These are phyloP conservation scores for Claviceps arundinis DNA, from an alignment of 2,329 filamentous ascomycete species.

Conservation along the genomic window DNA sequence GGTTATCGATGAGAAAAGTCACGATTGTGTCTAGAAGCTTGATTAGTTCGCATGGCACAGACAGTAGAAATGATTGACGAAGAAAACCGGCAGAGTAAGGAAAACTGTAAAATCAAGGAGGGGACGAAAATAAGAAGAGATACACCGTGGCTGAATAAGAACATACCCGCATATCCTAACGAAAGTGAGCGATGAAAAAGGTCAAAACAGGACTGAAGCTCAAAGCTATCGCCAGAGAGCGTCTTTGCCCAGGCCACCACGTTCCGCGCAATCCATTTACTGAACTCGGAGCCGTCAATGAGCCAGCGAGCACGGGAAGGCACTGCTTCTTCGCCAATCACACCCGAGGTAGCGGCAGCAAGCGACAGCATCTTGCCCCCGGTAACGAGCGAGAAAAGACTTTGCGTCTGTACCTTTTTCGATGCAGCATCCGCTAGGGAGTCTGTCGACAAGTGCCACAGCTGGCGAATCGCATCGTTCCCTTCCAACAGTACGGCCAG, in stretches of 20 bases:
- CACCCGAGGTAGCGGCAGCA: constrained; percentile 41
- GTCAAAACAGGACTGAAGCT: constrained; percentile 29
- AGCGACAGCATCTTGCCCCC: constrained; percentile 36
- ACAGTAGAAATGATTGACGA: not conserved
- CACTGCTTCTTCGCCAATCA: constrained; percentile 25
- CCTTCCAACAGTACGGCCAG: constrained; percentile 27
- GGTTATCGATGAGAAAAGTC: constrained; percentile 19
- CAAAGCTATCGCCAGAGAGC: constrained; percentile 18
- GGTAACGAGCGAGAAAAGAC: constrained; percentile 30
- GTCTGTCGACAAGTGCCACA: constrained; percentile 25
- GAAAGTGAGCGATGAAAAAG: constrained; percentile 48
- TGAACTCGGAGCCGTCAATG: constrained; percentile 49
- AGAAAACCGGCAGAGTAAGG: no score
- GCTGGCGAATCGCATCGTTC: constrained; percentile 19
- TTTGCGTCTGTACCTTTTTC: constrained; percentile 20
- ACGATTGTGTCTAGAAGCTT: constrained; percentile 26
- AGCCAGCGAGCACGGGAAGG: constrained; percentile 38
- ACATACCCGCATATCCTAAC: constrained; percentile 58
- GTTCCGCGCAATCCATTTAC: constrained; percentile 57
- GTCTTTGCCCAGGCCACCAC: constrained; percentile 33
- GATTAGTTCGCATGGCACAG: constrained; percentile 8
- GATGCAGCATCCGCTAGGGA: constrained; percentile 12
- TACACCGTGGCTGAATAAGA: not conserved
- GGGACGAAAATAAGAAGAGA: not conserved
- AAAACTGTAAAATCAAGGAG: not conserved